Percentiles rank a stretch among this genome's conserved stretches.
Conservation (phyloP, 2,329 filamentous ascomycete genomes). For the Myrmaecium sp. region DNA sequence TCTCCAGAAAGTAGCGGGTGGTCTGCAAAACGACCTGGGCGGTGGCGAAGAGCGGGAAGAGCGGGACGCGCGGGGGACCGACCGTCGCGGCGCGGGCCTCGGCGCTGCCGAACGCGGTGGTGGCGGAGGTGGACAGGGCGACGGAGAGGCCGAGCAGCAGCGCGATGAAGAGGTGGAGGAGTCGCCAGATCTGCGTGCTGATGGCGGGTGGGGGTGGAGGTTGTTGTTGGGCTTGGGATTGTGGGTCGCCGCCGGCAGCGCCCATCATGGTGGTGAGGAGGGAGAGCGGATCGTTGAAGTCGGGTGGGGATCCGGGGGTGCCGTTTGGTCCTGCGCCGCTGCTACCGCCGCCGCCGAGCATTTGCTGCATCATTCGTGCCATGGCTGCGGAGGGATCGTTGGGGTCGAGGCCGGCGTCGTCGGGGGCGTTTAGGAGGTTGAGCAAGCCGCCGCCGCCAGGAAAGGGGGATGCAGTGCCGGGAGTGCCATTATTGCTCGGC, state of each 20-base stretch:
- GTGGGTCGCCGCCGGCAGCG: conserved; percentile 25
- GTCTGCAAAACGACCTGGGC: conserved; percentile 58
- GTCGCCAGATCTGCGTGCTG: conserved; percentile 45
- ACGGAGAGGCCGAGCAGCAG: conserved; percentile 55
- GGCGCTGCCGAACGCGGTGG: conserved; percentile 12
- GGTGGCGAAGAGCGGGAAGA: conserved; percentile 71
- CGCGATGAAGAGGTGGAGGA: conserved; percentile 58
- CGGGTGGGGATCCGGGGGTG: conserved; percentile 2
- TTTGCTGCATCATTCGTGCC: conserved; percentile 60
- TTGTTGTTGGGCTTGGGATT: conserved; percentile 13
- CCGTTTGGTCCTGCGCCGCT: conserved; percentile 8
- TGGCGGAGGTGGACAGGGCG: conserved; percentile 45
- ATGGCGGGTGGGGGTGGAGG: conserved; percentile 24
- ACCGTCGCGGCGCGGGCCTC: conserved; percentile 17
- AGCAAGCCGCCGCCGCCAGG: conserved; percentile 6
- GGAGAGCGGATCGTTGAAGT: conserved; percentile 20
- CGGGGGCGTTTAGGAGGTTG: conserved; percentile 9
- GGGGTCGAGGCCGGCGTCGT: conserved; percentile 37
- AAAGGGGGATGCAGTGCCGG: no score
- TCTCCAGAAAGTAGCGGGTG: conserved; percentile 53
- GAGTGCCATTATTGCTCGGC: conserved; percentile 14
- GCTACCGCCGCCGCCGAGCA: conserved; percentile 35
- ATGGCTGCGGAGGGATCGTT: no score
- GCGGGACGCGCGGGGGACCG: conserved; percentile 30
- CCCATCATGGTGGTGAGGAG: conserved; percentile 27